Evolutionary conservation across 164 flowering plant genomes (phyloP), one percentile per base, ranked within the genome.

Genomic region (Saururus chinensis): DNA sequence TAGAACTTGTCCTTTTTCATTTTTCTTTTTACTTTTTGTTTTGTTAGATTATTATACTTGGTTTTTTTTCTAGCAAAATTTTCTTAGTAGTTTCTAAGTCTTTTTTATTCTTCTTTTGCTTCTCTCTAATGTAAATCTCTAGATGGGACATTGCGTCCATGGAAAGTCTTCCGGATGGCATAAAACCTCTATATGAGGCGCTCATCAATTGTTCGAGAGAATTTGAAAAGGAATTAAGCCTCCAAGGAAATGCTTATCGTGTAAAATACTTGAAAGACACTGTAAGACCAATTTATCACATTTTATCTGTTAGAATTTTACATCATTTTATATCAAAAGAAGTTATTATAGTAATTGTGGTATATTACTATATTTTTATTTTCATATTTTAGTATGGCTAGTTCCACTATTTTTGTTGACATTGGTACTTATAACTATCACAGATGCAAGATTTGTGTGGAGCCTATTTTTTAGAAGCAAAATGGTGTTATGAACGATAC

Each of bases 161-260:
- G 2, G 70, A 79, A 49, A 42, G 51, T n/a, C 71, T 82, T 0
- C 87, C 84, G 3, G 79, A 74, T 5, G 77, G 79, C 66, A 77
- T 82, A 77, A 71, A 69, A 61, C 1, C 64, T 9, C 58, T 30
- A 42, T 81, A 74, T 53, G 19, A 23, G 25, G 74, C 64, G 20
- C 30, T 79, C 4, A 40, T 82, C 10, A 74, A 74, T 35, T 19
- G 68, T 24, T 72, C 40, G 20, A 40, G n/a, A 0, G 74, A 71
- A 57, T 71, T 77, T 45, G 79, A 76, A 60, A 60, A 70, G 26
- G 57, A 73, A 6, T 20, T 78, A 62, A 62, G 30, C 0, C 61
- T 60, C 19, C 57, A 75, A 55, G 79, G 74, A 71, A 73, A 64
- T 52, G 53, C 64, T 1, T 69, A 70, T 22, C 60, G 71, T 11